These are phyloP conservation scores for Hepatocystis sp. DNA, from an alignment of 169 alveolate genomes.

Conservation along the genomic window DNA sequence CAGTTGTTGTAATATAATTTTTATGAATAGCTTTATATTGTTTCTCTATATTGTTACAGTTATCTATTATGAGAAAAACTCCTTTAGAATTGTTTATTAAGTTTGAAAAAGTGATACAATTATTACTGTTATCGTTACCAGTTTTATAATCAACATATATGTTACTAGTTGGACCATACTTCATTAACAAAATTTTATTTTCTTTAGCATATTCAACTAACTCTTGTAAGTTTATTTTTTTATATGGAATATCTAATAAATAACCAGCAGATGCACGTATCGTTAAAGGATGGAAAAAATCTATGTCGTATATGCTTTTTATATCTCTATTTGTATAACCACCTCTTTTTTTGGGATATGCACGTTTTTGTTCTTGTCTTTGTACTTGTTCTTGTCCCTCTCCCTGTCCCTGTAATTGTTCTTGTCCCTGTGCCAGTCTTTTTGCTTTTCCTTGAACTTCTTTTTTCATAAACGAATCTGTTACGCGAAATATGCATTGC, in stretches of 20 bases:
- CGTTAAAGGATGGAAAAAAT: constrained; percentile 65
- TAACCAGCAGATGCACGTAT: constrained; percentile 62
- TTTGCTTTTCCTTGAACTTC: not conserved
- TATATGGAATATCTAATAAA: constrained; percentile 55
- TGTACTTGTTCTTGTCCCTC: not conserved
- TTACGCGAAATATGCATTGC: constrained; percentile 58
- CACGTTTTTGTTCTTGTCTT: not conserved
- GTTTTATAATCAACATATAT: constrained; percentile 31
- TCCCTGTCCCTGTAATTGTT: not conserved
- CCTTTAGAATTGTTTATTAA: constrained; percentile 52
- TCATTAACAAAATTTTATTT: constrained; percentile 48
- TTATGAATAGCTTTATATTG: constrained; percentile 5
- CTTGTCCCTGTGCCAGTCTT: not conserved
- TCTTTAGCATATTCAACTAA: constrained; percentile 32
- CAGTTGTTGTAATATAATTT: constrained; percentile 13
- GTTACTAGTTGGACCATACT: constrained; percentile 19
- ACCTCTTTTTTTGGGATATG: not conserved
- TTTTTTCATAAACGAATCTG: constrained; percentile 4
- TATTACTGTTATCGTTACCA: too few species aligned
- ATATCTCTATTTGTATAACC: constrained; percentile 17
- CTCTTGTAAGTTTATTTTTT: constrained; percentile 24
- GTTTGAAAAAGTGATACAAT: constrained; percentile 24
- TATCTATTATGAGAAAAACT: constrained; percentile 69
- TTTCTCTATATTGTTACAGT: constrained; percentile 59
- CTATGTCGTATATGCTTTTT: constrained; percentile 25